Conservation (phyloP, 164 flowering plant genomes). For the Macadamia integrifolia region DNA sequence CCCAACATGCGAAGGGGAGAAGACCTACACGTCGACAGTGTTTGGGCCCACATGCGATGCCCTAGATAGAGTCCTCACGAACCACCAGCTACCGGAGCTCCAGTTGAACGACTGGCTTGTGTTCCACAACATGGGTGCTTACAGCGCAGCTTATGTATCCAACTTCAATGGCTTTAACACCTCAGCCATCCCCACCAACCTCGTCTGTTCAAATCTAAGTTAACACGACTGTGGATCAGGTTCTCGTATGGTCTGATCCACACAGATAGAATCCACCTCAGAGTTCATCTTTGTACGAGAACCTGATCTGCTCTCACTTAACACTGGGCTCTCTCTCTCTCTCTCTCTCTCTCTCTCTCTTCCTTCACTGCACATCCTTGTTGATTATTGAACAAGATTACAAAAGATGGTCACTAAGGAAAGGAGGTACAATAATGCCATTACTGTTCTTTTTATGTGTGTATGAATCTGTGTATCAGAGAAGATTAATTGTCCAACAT, state of each 20-base stretch:
- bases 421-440: no score
- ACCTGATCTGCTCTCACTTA: no score
- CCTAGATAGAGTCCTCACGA: constrained; percentile 35
- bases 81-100: constrained; percentile 42
- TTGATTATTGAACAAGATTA: no score
- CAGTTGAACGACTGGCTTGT: constrained; percentile 50
- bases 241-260: no score
- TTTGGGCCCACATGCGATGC: constrained; percentile 66
- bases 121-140: constrained; percentile 60
- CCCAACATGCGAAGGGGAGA: constrained; percentile 26
- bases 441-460: no score
- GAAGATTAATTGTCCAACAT: neutral
- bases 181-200: constrained; percentile 24
- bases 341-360: neutral
- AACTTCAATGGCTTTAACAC: constrained; percentile 47
- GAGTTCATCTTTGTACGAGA: no score
- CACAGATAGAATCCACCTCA: no score
- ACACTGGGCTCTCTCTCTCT: neutral
- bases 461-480: neutral
- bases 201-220: constrained; percentile 12
- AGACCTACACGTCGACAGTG: constrained; percentile 33
- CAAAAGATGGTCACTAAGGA: no score
- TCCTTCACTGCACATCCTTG: neutral
- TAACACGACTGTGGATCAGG: no score
- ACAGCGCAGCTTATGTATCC: constrained; percentile 42